Base-by-base conservation (phyloP, 371 early-diverging fungal genomes). In the Mucor saturninus region DNA sequence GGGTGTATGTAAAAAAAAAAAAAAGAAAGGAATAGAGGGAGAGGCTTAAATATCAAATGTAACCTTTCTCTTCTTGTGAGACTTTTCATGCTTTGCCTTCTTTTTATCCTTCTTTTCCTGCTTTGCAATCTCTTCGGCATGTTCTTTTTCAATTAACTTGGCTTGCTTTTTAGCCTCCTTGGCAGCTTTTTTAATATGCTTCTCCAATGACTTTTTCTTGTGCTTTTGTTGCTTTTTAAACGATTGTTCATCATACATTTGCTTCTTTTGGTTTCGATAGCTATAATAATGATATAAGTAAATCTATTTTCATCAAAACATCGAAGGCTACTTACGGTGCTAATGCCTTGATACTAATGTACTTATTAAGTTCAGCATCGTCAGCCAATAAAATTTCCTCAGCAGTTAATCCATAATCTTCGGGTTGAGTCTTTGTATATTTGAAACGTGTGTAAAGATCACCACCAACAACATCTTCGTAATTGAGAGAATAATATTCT, bases 401-500 rank as follows among this genome's bases (percentile, higher is more conserved):
- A 5, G 92, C 75, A 0, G 85, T 80, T 26, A 98, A 75, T 14
- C 96, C 96, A 69, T 79, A 96, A 45, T 82, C 68, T 6, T 89
- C 87, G 0, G 90, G 65, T 60, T 87, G 84, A 11, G 93, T 93
- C 72, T 91, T 83, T 38, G 83, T 73, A 81, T 98, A 98, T 72
- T 94, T 95, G 84, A 96, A 98, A 48, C 95, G 83, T 1, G 93
- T 93, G 4, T 92, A 91, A 15, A 92, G 45, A 66, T 91, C 96
- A 32, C 91, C 95, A 37, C 92, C 95, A 71, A 95, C 86, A 66
- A 95, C 88, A 72, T 97, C 98, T 74, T 97, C 97, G 71, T 93
- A 94, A 72, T 94, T 91, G n/a, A 97, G 82, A 45, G 92, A 86
- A 73, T 95, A 93, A 73, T 91, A 91, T 59, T 98, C 94, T 43